Evolutionary conservation across 768 basidiomycete genomes (phyloP).

Genomic region (Tubosaeta brunneosetosa): DNA sequence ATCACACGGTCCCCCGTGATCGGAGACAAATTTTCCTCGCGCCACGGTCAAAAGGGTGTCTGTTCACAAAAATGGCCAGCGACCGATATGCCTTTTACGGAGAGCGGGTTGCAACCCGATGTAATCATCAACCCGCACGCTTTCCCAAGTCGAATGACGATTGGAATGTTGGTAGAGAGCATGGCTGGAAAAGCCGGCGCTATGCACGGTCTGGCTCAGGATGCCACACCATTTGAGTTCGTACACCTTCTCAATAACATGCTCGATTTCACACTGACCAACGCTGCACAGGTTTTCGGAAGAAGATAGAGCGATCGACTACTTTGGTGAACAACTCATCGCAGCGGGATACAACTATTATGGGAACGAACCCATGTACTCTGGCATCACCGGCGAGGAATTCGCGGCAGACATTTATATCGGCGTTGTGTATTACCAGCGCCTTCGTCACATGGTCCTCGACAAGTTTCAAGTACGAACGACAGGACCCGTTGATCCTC

Average conservation of each 20-base stretch:
- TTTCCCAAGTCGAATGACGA: constrained; percentile 99
- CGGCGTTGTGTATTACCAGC: constrained; percentile 98
- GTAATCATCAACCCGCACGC: constrained; percentile 99
- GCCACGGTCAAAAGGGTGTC: constrained; percentile 99
- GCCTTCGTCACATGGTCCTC: constrained; percentile 97
- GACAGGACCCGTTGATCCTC: constrained; percentile 92
- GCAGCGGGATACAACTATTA: constrained; percentile 98
- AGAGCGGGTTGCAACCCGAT: constrained; percentile 98
- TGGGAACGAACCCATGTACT: constrained; percentile 99
- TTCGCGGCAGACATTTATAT: constrained; percentile 99
- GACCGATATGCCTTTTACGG: constrained; percentile 97
- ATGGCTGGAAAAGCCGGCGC: constrained; percentile 99
- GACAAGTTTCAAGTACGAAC: constrained; percentile 99
- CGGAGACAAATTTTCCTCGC: constrained; percentile 98
- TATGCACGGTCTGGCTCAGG: constrained; percentile 97
- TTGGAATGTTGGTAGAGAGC: constrained; percentile 99
- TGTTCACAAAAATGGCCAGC: constrained; percentile 99
- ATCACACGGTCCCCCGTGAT: constrained; percentile 95
- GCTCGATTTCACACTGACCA: constrained; percentile 7
- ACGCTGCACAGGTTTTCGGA: constrained; percentile 72
- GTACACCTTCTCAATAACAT: constrained; percentile 25
- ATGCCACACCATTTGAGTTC: constrained; percentile 97
- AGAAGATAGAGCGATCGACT: constrained; percentile 93
- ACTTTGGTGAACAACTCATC: constrained; percentile 92
- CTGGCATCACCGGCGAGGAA: constrained; percentile 97